Conservation (phyloP, 2,329 filamentous ascomycete species). For the Sclerotinia subarctica region DNA sequence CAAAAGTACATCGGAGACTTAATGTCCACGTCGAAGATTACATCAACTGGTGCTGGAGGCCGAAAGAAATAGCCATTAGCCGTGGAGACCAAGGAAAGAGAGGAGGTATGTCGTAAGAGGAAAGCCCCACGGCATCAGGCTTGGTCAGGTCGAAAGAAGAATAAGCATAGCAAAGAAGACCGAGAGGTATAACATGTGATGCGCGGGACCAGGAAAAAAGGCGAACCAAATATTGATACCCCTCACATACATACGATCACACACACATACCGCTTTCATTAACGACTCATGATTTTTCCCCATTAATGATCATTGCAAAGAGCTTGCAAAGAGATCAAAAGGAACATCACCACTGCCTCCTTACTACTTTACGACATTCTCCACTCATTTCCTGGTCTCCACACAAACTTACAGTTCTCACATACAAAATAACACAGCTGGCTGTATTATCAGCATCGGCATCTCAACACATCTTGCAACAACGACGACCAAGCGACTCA, state of each 20-base stretch:
- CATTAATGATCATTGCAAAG: conserved; percentile 13
- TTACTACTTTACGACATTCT: conserved; percentile 8
- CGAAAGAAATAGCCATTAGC: conserved; percentile 32
- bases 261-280: conserved; percentile 8
- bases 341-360: conserved; percentile 12
- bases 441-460: conserved; percentile 13
- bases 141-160: conserved; percentile 15
- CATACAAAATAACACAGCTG: conserved; percentile 12
- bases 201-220: conserved; percentile 13
- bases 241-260: conserved; percentile 11
- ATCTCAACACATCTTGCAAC: conserved; percentile 9
- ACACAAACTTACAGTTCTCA: conserved; percentile 3
- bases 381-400: conserved; percentile 10
- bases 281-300: conserved; percentile 18
- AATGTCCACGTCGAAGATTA: conserved; percentile 80
- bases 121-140: conserved; percentile 18
- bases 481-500: conserved; percentile 16
- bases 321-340: conserved; percentile 16
- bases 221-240: conserved; percentile 13
- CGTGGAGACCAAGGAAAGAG: conserved; percentile 15
- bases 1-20: conserved; percentile 98
- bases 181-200: conserved; percentile 13
- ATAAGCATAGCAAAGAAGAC: conserved; percentile 15
- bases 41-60: conserved; percentile 43
- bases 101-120: conserved; percentile 18